Conservation (phyloP, 805 yeast species). For the Lipomyces japonicus region DNA sequence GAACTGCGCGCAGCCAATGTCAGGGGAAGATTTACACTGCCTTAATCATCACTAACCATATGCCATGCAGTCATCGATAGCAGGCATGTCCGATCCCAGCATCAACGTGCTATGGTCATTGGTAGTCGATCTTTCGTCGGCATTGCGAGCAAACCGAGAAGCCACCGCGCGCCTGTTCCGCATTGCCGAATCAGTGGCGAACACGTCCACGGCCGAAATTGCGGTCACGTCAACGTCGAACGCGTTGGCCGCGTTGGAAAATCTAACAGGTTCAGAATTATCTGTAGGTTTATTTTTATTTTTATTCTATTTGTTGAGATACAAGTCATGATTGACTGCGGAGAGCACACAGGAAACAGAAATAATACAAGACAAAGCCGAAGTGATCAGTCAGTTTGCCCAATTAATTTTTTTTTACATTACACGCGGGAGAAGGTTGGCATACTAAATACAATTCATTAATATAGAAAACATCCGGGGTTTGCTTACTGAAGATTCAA, state of each 20-base stretch:
- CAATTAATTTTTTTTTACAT: too few relatives aligned
- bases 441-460: too few relatives aligned
- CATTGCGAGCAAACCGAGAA: conserved; percentile 24
- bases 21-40: not conserved
- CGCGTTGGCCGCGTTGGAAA: conserved; percentile 9
- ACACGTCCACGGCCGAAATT: conserved; percentile 12
- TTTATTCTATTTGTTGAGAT: not conserved
- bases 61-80: too few relatives aligned
- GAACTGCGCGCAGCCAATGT: not conserved
- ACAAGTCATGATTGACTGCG: not conserved
- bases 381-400: too few relatives aligned
- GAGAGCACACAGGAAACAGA: not conserved
- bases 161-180: conserved; percentile 23
- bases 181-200: conserved; percentile 24
- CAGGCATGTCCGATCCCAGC: conserved; percentile 22
- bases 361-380: too few relatives aligned
- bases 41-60: too few relatives aligned
- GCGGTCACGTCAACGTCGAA: conserved; percentile 10
- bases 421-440: too few relatives aligned
- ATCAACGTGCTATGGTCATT: conserved; percentile 26
- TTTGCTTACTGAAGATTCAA: not conserved
- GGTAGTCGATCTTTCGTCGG: conserved; percentile 19
- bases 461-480: too few relatives aligned
- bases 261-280: not conserved
- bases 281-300: not conserved